Evolutionary conservation across 164 flowering plant species (phyloP).

Genomic region (Santalum album): DNA sequence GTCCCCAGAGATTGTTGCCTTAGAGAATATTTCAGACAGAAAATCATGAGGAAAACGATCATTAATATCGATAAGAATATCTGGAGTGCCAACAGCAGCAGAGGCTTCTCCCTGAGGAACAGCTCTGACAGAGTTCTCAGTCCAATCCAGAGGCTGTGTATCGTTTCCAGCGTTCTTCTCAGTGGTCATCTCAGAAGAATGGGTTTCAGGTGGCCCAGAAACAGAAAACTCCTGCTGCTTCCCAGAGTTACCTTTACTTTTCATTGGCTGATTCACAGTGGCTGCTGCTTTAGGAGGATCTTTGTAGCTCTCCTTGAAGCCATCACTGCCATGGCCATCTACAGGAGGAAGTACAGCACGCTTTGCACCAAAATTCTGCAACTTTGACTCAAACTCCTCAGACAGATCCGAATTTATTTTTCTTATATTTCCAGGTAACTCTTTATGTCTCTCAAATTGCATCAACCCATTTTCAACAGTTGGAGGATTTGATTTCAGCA

Average conservation of each 20-base stretch:
- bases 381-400: conserved; percentile 17
- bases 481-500: conserved; percentile 18
- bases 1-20: conserved; percentile 38
- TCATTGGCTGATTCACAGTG: conserved; percentile 14
- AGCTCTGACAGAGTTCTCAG: conserved; percentile 20
- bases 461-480: conserved; percentile 28
- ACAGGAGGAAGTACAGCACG: conserved; percentile 3
- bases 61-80: conserved; percentile 76
- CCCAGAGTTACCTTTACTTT: conserved; percentile 14
- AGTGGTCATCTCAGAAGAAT: conserved; percentile 24
- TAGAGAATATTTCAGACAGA: conserved; percentile 74
- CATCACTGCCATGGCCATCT: conserved; percentile 11
- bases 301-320: conserved; percentile 10
- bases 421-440: conserved; percentile 21
- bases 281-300: conserved; percentile 15
- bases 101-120: conserved; percentile 24
- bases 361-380: conserved; percentile 18
- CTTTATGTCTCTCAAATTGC: conserved; percentile 29
- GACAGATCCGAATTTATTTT: conserved; percentile 11
- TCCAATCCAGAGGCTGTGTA: conserved; percentile 22
- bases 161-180: conserved; percentile 9
- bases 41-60: conserved; percentile 85
- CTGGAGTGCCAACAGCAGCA: conserved; percentile 20
- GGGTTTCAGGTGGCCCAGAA: conserved; percentile 21
- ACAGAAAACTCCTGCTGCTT: conserved; percentile 25